Evolutionary conservation across 495 filamentous ascomycete species (phyloP), one percentile per base, ranked within the genome.

Genomic region (Xylaria venustula): DNA sequence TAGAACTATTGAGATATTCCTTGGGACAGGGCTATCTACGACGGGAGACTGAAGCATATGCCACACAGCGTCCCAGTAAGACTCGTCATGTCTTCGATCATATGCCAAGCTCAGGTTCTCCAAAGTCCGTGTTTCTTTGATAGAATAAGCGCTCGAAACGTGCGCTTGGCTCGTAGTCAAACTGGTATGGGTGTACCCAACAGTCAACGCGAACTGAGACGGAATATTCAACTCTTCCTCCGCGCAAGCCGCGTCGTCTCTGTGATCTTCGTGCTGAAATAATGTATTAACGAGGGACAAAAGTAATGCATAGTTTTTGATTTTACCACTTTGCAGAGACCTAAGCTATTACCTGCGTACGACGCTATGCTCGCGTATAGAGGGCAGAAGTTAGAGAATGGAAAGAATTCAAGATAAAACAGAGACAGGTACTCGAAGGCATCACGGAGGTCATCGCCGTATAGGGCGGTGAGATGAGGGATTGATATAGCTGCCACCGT

Each of bases 381-480:
- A 12, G 55, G 55, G 5, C 22, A 23, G 47, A 46, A 50, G 23
- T 15, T 8, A 6, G 1, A 49, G 19, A 42, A 64, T 8, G 45
- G 34, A 26, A 36, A 54, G 56, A 53, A 64, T 32, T 64, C 34
- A 1, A 59, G 7, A 34, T 59, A 64, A 25, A 30, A 0, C 17
- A 64, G 32, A 15, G 49, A 53, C 25, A 60, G 47, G 37, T 61
- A 54, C 54, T 61, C 55, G 26, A 64, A 64, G 14, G 61, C 52
- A 47, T 64, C 61, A 12, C 7, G 26, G 11, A 64, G 25, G 30
- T 64, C 61, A 1, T 64, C 61, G 22, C 57, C 28, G 42, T 64
- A 64, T 3, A 64, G 57, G 20, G 61, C 61, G 15, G 61, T 26
- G 26, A 64, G 55, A 46, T 64, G 41, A 5, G 61, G 54, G 47